Evolutionary conservation across 805 yeast species (phyloP), one percentile per base, ranked within the genome.

Genomic region (Blastobotrys chiropterorum): DNA sequence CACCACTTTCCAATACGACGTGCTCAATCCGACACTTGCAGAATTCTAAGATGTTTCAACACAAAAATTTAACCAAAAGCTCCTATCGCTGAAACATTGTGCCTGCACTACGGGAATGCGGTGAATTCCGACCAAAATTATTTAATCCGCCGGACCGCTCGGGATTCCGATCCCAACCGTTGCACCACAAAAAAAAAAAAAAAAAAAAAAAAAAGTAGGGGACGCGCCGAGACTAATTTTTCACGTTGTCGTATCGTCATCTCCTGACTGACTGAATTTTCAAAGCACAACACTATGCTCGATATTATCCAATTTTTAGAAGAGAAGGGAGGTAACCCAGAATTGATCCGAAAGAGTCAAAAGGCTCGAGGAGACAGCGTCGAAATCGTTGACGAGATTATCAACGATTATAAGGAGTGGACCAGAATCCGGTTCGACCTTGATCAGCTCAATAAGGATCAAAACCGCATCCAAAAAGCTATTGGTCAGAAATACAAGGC

Each of bases 271-370:
- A 44, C 26, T n/a, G 26, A 44, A 14, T 20, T 45, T 15, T 40
- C 20, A 40, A 15, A 13, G 16, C 43, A 26, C 20, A 34, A 42
- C 31, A 53, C 39, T 51, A 92, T 94, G 99, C 82, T 94, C 72
- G 99, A 94, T 71, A 88, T 94, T 60, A 76, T 85, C 59, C 86
- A 86, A 67, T 94, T 94, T 69, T 84, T 94, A 62, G 96, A 83
- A 62, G 99, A 94, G 67, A 92, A 90, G 73, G 99, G 99, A 54
- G 99, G 99, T 57, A 81, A 90, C 70, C 97, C 99, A 43, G 92
- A 90, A 61, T 75, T 75, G 50, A 89, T 94, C 67, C 85, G 85
- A 69, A 80, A 75, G 65, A 90, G 97, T 39, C 99, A 94, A 72
- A 82, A 75, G 70, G 96, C 95, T 56, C 89, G 99, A 77, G 96